phyloP scores from a whole-genome alignment of 2,329 filamentous ascomycete genomes.

The Aspergillus jensenii region DNA sequence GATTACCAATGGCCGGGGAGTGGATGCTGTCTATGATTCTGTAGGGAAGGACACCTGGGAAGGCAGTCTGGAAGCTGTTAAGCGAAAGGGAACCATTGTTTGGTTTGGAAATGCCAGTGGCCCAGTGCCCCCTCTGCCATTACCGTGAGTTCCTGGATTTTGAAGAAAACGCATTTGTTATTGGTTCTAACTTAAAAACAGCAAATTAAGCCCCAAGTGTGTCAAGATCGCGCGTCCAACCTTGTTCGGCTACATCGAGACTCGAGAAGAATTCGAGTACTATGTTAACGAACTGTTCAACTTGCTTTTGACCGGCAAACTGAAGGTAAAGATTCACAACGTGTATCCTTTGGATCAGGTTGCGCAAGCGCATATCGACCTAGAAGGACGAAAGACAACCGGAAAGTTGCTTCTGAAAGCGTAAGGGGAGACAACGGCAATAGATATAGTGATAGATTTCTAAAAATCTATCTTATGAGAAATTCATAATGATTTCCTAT shows the following conservation, averaged over 20 bases:
- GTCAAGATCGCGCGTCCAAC: slow-evolving; percentile 72
- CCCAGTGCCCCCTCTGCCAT: slow-evolving; percentile 67
- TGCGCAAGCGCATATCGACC: slow-evolving; percentile 69
- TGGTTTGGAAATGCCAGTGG: slow-evolving; percentile 83
- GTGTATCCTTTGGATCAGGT: slow-evolving; percentile 74
- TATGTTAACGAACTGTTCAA: slow-evolving; percentile 73
- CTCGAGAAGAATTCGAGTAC: slow-evolving; percentile 67
- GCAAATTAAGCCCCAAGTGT: slow-evolving; percentile 68
- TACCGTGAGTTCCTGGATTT: slow-evolving; percentile 54
- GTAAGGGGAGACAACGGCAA: slow-evolving; percentile 25
- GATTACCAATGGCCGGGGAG: slow-evolving; percentile 71
- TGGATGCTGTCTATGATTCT: slow-evolving; percentile 78
- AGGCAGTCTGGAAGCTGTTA: slow-evolving; percentile 69
- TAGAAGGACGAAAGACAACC: slow-evolving; percentile 78
- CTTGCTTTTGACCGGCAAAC: slow-evolving; percentile 66
- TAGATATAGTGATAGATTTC: background rate
- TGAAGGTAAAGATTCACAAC: slow-evolving; percentile 73
- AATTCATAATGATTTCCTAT: background rate
- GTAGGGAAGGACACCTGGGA: slow-evolving; percentile 87
- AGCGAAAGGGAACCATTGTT: slow-evolving; percentile 73
- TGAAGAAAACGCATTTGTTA: background rate
- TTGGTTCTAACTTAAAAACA: slow-evolving; percentile 15
- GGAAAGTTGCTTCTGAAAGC: slow-evolving; percentile 78
- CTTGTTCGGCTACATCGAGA: slow-evolving; percentile 68
- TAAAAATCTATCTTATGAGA: background rate